These are phyloP conservation scores for Trichoderma orchidacearum DNA, from an alignment of 495 filamentous ascomycete genomes.

Conservation along the genomic window DNA sequence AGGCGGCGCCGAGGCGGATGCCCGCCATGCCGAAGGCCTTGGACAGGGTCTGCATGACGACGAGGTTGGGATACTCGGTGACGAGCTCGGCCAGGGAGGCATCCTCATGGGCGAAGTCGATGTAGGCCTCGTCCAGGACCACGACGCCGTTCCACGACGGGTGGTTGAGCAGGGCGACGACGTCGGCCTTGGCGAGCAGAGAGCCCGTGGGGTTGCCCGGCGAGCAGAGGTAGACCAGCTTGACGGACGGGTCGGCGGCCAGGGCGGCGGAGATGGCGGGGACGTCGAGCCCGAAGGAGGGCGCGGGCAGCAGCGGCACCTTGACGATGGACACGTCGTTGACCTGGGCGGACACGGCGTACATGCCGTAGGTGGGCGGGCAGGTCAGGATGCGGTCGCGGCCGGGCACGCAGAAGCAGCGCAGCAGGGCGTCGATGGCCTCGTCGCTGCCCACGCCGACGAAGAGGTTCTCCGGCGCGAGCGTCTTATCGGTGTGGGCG, in stretches of 20 bases:
- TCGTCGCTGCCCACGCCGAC: slow-evolving; percentile 94
- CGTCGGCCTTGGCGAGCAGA: slow-evolving; percentile 60
- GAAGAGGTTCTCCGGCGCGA: slow-evolving; percentile 75
- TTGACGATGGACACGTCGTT: slow-evolving; percentile 83
- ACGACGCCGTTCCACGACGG: slow-evolving; percentile 92
- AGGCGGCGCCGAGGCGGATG: slow-evolving; percentile 62
- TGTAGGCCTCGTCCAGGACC: slow-evolving; percentile 89
- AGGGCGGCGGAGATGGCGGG: slow-evolving; percentile 52
- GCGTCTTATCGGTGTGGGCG: slow-evolving; percentile 56
- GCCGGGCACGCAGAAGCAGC: slow-evolving; percentile 82
- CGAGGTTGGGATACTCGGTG: slow-evolving; percentile 83
- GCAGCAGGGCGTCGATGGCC: slow-evolving; percentile 83
- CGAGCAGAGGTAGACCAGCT: slow-evolving; percentile 82
- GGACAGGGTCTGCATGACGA: slow-evolving; percentile 93
- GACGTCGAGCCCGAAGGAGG: slow-evolving; percentile 56
- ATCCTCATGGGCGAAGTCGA: slow-evolving; percentile 64
- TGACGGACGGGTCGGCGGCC: slow-evolving; percentile 50
- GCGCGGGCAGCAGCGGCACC: slow-evolving; percentile 52
- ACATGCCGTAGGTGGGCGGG: slow-evolving; percentile 98
- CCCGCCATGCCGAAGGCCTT: slow-evolving; percentile 95
- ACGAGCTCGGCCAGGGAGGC: slow-evolving; percentile 88
- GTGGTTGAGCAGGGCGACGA: slow-evolving; percentile 65
- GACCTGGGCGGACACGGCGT: slow-evolving; percentile 79
- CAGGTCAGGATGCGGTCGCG: slow-evolving; percentile 84
- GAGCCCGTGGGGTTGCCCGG: slow-evolving; percentile 88